A percentile compares a stretch with the other conserved stretches of the same genome.
Evolutionary conservation across 2,329 filamentous ascomycete species (phyloP).

Genomic region (Akanthomyces dipterigenus): DNA sequence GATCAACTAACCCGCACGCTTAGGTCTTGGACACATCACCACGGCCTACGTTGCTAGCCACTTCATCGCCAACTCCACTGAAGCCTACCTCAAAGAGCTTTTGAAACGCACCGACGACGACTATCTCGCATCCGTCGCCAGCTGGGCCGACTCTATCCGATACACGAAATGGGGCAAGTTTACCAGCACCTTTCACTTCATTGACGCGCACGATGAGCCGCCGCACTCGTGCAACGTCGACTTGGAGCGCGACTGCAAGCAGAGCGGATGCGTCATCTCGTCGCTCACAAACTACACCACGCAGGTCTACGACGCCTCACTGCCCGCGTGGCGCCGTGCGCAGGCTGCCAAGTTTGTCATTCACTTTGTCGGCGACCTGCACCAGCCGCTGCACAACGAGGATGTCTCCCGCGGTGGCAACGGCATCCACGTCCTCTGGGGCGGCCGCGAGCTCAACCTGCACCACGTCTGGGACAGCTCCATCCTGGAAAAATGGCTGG

Average conservation of each 20-base stretch:
- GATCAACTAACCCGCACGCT: neutral
- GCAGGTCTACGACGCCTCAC: slow-evolving; percentile 39
- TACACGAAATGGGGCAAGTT: slow-evolving; percentile 59
- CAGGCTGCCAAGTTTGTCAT: slow-evolving; percentile 61
- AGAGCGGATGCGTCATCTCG: slow-evolving; percentile 54
- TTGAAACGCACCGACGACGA: slow-evolving; percentile 47
- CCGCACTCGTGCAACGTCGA: slow-evolving; percentile 51
- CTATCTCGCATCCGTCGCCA: slow-evolving; percentile 57
- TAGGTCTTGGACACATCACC: slow-evolving; percentile 59
- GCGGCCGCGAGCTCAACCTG: slow-evolving; percentile 52
- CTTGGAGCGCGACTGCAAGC: slow-evolving; percentile 55
- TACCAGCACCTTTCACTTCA: slow-evolving; percentile 59
- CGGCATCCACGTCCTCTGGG: slow-evolving; percentile 57
- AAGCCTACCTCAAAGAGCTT: slow-evolving; percentile 49
- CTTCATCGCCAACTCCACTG: slow-evolving; percentile 51
- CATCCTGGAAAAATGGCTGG: slow-evolving; percentile 59
- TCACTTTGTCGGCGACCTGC: slow-evolving; percentile 64
- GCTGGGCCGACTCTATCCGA: slow-evolving; percentile 61
- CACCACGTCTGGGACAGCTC: slow-evolving; percentile 69
- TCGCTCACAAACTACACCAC: slow-evolving; percentile 56
- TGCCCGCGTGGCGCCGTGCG: slow-evolving; percentile 40
- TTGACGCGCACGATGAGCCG: slow-evolving; percentile 59
- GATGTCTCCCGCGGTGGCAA: slow-evolving; percentile 61
- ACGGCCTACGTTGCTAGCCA: slow-evolving; percentile 56
- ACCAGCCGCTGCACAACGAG: slow-evolving; percentile 62